Base-by-base conservation (phyloP, 495 filamentous ascomycete genomes). In the Recurvomyces mirabilis region DNA sequence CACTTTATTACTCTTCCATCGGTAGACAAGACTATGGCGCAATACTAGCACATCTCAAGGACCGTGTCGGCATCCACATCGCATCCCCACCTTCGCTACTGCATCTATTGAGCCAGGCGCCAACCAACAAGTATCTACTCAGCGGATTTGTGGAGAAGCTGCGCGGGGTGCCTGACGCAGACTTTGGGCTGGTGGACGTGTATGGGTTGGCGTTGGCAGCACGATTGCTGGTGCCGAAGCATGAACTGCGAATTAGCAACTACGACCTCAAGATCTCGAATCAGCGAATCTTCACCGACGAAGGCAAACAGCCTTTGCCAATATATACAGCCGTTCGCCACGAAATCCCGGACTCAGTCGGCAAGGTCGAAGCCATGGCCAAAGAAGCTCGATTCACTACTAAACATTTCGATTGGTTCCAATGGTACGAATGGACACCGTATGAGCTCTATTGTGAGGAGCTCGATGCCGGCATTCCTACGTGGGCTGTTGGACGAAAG, bases 381-480 rank as follows among this genome's bases (percentile, higher is more conserved):
- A 72, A 70, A 39, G 78, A 91, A 57, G 71, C 84, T 2, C 94
- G 87, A 83, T 94, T 94, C 52, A 43, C 32, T 5, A 31, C 11
- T 11, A 34, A 43, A 14, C 28, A 41, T 25, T 36, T 25, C 19
- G 49, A 52, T 34, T 98, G 87, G 84, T 98, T 98, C 52, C 89
- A 98, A 55, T 98, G 91, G 91, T 96, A 94, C 52, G 91, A 98
- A 52, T 65, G 88, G 45, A 93, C 86, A 0, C 91, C 91, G 0
- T 98, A 93, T 52, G 91, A 98, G 62, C 79, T 98, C 53, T 95
- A 87, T 61, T 94, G 86, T 57, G 91, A 98, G 59, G 91, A 96
- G 49, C 78, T 84, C 23, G 68, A 70, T 37, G 89, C 89, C 14
- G 88, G 91, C 11, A 95, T 98, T 47, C 91, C 91, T 0, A 93